These are phyloP conservation scores for Massariosphaeria phaeospora DNA, from an alignment of 495 filamentous ascomycete genomes.

Conservation along the genomic window DNA sequence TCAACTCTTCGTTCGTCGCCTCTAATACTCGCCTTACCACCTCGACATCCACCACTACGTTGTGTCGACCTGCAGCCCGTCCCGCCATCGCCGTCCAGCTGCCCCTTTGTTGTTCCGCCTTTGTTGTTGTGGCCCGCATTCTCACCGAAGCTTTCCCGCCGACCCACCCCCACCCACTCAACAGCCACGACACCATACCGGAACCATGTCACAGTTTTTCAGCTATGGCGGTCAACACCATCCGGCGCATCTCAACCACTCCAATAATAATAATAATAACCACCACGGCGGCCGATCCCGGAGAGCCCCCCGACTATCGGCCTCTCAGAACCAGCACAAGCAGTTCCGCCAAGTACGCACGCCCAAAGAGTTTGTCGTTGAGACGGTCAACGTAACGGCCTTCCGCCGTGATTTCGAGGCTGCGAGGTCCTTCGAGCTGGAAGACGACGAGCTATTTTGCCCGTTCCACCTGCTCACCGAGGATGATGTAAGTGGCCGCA, in stretches of 20 bases:
- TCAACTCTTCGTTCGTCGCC: too few species aligned
- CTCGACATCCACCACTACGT: conserved; percentile 29
- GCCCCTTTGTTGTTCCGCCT: conserved; percentile 40
- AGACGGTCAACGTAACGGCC: conserved; percentile 63
- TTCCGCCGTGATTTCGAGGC: conserved; percentile 86
- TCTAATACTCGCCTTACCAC: too few species aligned
- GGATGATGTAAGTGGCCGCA: conserved; percentile 73
- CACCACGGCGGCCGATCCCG: conserved; percentile 84
- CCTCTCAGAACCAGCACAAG: conserved; percentile 78
- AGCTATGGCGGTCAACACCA: conserved; percentile 61
- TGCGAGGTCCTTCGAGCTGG: conserved; percentile 90
- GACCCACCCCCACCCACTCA: too few species aligned
- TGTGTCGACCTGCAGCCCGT: background rate
- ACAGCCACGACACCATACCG: conserved; percentile 5
- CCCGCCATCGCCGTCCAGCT: background rate
- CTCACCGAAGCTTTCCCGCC: background rate
- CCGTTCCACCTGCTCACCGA: conserved; percentile 83
- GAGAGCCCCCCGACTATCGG: conserved; percentile 74
- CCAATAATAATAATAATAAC: conserved; percentile 64
- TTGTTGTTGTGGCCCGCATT: conserved; percentile 29
- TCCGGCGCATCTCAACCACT: conserved; percentile 49
- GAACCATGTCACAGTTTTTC: conserved; percentile 38
- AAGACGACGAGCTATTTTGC: conserved; percentile 96
- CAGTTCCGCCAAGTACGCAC: conserved; percentile 77
- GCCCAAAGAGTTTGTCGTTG: conserved; percentile 77